Evolutionary conservation across 768 basidiomycete genomes (phyloP).

Genomic region (Obba rivulosa): DNA sequence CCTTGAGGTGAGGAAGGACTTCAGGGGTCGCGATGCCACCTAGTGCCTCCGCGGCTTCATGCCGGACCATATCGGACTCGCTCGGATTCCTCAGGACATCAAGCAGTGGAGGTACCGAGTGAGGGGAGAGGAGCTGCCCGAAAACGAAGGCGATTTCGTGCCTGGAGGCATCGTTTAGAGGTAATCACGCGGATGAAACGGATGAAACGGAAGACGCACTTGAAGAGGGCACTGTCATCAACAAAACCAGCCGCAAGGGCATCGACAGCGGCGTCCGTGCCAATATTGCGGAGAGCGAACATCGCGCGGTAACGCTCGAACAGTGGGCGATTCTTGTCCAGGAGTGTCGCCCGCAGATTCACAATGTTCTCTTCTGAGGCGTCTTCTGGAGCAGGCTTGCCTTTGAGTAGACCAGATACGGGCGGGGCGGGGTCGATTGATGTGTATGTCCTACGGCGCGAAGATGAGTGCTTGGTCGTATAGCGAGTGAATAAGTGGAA

Average conservation of each 20-base stretch:
- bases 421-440: slow-evolving; percentile 91
- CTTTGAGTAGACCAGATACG: slow-evolving; percentile 54
- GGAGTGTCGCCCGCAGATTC: slow-evolving; percentile 53
- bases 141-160: slow-evolving; percentile 99
- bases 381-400: slow-evolving; percentile 47
- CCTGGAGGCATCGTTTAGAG: slow-evolving; percentile 33
- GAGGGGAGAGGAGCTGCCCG: slow-evolving; percentile 86
- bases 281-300: slow-evolving; percentile 96
- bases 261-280: slow-evolving; percentile 76
- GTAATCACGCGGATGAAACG: slow-evolving; percentile 1
- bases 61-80: slow-evolving; percentile 96
- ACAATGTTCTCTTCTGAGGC: slow-evolving; percentile 43
- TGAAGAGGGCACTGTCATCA: slow-evolving; percentile 90
- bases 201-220: slow-evolving; percentile 47
- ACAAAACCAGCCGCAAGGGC: slow-evolving; percentile 88
- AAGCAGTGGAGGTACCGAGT: slow-evolving; percentile 83
- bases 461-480: slow-evolving; percentile 1
- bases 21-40: slow-evolving; percentile 96
- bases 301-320: slow-evolving; percentile 97
- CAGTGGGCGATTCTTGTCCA: slow-evolving; percentile 63
- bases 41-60: slow-evolving; percentile 97
- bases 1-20: slow-evolving; percentile 78
- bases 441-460: slow-evolving; percentile 52
- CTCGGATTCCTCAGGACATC: slow-evolving; percentile 62
- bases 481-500: background rate